These are phyloP conservation scores for Reutealis trisperma DNA, from an alignment of 345 rosid genomes.

Conservation along the genomic window DNA sequence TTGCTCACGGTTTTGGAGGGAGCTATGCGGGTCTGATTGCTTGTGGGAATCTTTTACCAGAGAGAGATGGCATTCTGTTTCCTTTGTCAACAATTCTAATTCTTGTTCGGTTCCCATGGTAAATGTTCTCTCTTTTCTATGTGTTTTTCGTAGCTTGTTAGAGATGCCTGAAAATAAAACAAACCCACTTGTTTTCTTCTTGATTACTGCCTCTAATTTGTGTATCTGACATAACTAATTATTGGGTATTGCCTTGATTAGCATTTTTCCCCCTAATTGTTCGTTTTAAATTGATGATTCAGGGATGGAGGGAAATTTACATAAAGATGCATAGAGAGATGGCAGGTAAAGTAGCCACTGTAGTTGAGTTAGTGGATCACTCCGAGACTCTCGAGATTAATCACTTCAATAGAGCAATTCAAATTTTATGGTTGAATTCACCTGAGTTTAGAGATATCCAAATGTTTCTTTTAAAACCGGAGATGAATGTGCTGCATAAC, in stretches of 20 bases:
- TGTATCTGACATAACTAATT: not conserved
- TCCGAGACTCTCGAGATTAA: conserved; percentile 42
- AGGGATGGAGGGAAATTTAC: conserved; percentile 56
- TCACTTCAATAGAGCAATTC: conserved; percentile 43
- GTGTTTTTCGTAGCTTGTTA: not conserved
- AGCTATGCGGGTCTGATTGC: conserved; percentile 56
- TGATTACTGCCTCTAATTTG: not conserved
- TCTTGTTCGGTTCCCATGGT: not conserved
- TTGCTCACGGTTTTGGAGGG: conserved; percentile 75
- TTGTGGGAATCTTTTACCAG: conserved; percentile 62
- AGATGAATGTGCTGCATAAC: conserved; percentile 43
- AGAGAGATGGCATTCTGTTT: conserved; percentile 60
- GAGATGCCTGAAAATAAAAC: not conserved
- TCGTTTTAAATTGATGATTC: conserved; percentile 8
- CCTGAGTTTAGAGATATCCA: conserved; percentile 49
- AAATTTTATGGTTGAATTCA: conserved; percentile 29
- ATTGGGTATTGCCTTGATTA: not conserved
- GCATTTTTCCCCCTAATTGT: not conserved
- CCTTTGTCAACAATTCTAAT: conserved; percentile 24
- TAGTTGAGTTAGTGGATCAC: conserved; percentile 42
- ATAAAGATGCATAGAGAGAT: conserved; percentile 39
- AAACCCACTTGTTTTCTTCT: not conserved
- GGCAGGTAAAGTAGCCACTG: conserved; percentile 30
- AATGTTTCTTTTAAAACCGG: conserved; percentile 48
- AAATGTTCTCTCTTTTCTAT: conserved; percentile 9